These are phyloP conservation scores for Symbiotaphrina buchneri DNA, from an alignment of 495 filamentous ascomycete species.

Conservation along the genomic window DNA sequence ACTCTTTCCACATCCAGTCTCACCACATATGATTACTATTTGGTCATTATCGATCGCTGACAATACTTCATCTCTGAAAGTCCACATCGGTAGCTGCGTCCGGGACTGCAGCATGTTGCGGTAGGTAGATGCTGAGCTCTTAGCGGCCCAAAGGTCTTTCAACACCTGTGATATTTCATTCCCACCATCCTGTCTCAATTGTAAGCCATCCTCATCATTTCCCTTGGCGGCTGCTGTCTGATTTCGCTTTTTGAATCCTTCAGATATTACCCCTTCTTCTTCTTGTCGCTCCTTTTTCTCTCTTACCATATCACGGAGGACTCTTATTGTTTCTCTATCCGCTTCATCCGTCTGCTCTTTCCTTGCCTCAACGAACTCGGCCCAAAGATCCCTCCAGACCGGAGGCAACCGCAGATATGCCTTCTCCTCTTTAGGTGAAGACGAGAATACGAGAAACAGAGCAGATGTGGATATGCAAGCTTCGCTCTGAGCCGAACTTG, in stretches of 20 bases:
- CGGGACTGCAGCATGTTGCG: conserved; percentile 36
- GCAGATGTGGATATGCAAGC: conserved; percentile 63
- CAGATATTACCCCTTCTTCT: conserved; percentile 53
- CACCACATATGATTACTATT: conserved; percentile 77
- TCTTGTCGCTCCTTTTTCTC: conserved; percentile 29
- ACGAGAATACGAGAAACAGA: conserved; percentile 56
- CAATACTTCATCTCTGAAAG: conserved; percentile 55
- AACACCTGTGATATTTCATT: conserved; percentile 23
- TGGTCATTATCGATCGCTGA: conserved; percentile 49
- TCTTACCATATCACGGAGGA: conserved; percentile 36
- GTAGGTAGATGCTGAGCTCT: conserved; percentile 33
- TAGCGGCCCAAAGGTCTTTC: conserved; percentile 46
- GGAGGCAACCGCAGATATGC: conserved; percentile 53
- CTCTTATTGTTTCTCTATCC: conserved; percentile 40
- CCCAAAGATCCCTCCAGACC: conserved; percentile 70
- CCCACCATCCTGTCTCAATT: conserved; percentile 5
- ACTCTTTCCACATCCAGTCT: conserved; percentile 94
- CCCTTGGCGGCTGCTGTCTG: conserved; percentile 23
- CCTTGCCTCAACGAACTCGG: conserved; percentile 45
- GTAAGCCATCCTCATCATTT: conserved; percentile 13
- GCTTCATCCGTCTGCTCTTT: conserved; percentile 41
- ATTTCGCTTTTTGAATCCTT: conserved; percentile 39
- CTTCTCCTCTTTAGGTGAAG: conserved; percentile 67
- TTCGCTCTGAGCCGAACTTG: conserved; percentile 61
- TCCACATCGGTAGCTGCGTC: conserved; percentile 71